Conservation (phyloP, 2,329 filamentous ascomycete genomes). For the Arachnomyces sp. region DNA sequence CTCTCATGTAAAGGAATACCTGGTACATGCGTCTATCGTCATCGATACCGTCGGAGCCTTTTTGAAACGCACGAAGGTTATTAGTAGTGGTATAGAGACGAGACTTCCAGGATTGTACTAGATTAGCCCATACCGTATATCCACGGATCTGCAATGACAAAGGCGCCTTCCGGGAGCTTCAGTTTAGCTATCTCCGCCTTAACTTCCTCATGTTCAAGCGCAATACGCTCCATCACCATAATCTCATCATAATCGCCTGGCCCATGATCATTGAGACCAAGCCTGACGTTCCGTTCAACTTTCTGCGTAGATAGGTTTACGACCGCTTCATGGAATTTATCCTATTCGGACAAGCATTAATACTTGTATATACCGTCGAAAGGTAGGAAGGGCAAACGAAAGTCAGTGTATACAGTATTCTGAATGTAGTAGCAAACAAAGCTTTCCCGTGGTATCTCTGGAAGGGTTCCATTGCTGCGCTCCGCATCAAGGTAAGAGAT, state of each 20-base stretch:
- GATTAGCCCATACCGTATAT: slow-evolving; percentile 47
- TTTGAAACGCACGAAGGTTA: no score
- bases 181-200: slow-evolving; percentile 54
- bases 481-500: slow-evolving; percentile 59
- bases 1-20: slow-evolving; percentile 49
- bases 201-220: slow-evolving; percentile 49
- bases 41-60: slow-evolving; percentile 24
- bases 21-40: slow-evolving; percentile 33
- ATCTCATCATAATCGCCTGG: slow-evolving; percentile 55
- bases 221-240: slow-evolving; percentile 49
- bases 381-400: no score
- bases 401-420: slow-evolving; percentile 1
- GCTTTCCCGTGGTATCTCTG: slow-evolving; percentile 35
- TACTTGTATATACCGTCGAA: not conserved
- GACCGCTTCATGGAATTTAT: slow-evolving; percentile 44
- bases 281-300: slow-evolving; percentile 42
- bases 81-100: no score
- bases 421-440: no score
- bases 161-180: slow-evolving; percentile 49
- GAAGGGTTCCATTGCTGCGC: slow-evolving; percentile 43
- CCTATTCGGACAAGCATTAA: slow-evolving; percentile 38
- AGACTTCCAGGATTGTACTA: no score
- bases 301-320: slow-evolving; percentile 43
- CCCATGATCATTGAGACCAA: slow-evolving; percentile 47
- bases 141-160: slow-evolving; percentile 58